Conservation (phyloP, 495 filamentous ascomycete genomes). For the Articulospora tetracladia region DNA sequence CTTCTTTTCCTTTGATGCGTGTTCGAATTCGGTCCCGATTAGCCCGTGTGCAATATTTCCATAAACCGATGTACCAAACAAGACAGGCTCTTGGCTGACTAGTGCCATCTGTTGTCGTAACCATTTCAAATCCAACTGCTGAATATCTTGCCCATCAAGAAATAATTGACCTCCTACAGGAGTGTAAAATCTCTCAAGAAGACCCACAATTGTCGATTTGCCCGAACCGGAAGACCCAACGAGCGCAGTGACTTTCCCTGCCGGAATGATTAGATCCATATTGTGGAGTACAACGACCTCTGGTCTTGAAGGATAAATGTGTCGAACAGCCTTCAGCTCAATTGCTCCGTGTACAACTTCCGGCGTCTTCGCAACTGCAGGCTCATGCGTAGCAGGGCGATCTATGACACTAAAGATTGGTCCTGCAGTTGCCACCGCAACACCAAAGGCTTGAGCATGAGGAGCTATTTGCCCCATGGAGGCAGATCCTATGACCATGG, state of each 20-base stretch:
- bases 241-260: conserved; percentile 78
- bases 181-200: conserved; percentile 54
- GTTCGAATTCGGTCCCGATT: conserved; percentile 22
- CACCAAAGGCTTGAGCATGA: conserved; percentile 9
- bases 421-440: neutral
- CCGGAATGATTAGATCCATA: conserved; percentile 52
- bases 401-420: conserved; percentile 15
- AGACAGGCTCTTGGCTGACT: conserved; percentile 53
- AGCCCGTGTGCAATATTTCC: conserved; percentile 66
- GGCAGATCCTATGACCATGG: conserved; percentile 8
- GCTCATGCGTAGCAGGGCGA: conserved; percentile 41
- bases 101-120: conserved; percentile 55
- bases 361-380: conserved; percentile 55
- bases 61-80: conserved; percentile 60
- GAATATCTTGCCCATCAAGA: conserved; percentile 51
- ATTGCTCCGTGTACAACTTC: conserved; percentile 40
- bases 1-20: conserved; percentile 18
- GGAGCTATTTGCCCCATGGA: conserved; percentile 9
- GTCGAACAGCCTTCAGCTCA: conserved; percentile 52
- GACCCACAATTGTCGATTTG: conserved; percentile 50
- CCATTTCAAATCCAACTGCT: conserved; percentile 51
- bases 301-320: conserved; percentile 63
- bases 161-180: conserved; percentile 50
- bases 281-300: conserved; percentile 50
- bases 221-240: conserved; percentile 76